phyloP scores from a whole-genome alignment of 164 flowering plant genomes.

The Annona squamosa region DNA sequence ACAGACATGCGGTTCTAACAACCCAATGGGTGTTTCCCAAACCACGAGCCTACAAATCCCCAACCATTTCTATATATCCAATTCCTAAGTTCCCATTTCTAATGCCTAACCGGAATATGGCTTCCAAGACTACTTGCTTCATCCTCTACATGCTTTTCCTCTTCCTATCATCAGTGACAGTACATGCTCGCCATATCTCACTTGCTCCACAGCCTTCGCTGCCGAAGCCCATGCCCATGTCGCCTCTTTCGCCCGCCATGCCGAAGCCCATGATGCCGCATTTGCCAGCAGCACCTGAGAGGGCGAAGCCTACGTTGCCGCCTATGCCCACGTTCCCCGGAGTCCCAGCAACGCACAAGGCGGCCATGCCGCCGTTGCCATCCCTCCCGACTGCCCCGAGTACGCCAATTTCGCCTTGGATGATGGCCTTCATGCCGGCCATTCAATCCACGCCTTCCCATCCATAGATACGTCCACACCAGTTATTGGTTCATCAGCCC shows the following conservation, averaged over 20 bases:
- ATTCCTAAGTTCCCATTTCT: too few relatives aligned
- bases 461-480: neutral
- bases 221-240: neutral
- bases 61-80: too few relatives aligned
- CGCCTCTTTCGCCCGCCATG: neutral
- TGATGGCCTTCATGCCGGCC: neutral
- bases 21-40: too few relatives aligned
- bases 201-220: neutral
- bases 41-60: too few relatives aligned
- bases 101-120: too few relatives aligned
- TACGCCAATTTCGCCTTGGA: neutral
- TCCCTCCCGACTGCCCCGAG: conserved; percentile 1
- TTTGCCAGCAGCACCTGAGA: neutral
- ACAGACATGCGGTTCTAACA: too few relatives aligned
- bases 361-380: conserved; percentile 1
- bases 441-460: neutral
- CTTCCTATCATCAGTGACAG: too few relatives aligned
- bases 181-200: too few relatives aligned
- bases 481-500: neutral
- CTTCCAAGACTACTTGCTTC: too few relatives aligned
- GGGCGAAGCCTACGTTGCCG: neutral
- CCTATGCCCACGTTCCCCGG: conserved; percentile 3
- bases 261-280: conserved; percentile 2
- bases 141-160: too few relatives aligned
- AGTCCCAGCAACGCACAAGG: conserved; percentile 5